phyloP scores from a whole-genome alignment of 805 yeast genomes.

The Ogataea salicorniae region DNA sequence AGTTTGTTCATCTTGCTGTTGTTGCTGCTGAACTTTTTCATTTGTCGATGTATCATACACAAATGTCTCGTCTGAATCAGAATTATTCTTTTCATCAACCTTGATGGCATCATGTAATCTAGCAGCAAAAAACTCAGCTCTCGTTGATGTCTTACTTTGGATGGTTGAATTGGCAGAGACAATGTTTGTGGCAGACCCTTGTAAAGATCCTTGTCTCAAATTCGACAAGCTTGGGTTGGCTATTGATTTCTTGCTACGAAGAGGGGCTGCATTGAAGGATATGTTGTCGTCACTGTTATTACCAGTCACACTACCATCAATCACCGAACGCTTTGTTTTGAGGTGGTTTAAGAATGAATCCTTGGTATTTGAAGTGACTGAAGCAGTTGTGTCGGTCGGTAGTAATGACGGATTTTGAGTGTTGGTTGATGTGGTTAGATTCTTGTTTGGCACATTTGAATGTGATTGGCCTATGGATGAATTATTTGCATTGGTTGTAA shows the following conservation, averaged over 20 bases:
- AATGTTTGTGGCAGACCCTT: conserved; percentile 17
- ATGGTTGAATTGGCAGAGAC: conserved; percentile 23
- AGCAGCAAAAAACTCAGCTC: conserved; percentile 94
- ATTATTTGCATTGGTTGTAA: not conserved
- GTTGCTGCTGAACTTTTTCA: conserved; percentile 1
- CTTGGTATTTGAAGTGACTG: conserved; percentile 1
- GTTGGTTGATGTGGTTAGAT: not conserved
- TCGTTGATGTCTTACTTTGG: conserved; percentile 52
- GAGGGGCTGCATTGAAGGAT: conserved; percentile 1
- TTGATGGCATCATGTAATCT: conserved; percentile 91
- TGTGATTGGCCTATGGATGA: not conserved
- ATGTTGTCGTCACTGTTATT: conserved; percentile 5
- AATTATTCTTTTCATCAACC: conserved; percentile 61
- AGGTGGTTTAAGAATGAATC: conserved; percentile 19
- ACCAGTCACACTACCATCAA: conserved; percentile 10
- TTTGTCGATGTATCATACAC: conserved; percentile 65
- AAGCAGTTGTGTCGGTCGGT: not conserved
- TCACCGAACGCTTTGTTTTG: conserved; percentile 18
- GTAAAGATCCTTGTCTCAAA: conserved; percentile 19
- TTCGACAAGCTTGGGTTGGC: conserved; percentile 24
- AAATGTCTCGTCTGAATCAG: conserved; percentile 92
- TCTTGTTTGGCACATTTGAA: not conserved
- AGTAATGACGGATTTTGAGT: not conserved
- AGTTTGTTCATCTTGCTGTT: not conserved
- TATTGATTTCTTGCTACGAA: conserved; percentile 12